Evolutionary conservation across 257 asterid species (phyloP), one percentile per base, ranked within the genome.

Genomic region (Agastache rugosa): DNA sequence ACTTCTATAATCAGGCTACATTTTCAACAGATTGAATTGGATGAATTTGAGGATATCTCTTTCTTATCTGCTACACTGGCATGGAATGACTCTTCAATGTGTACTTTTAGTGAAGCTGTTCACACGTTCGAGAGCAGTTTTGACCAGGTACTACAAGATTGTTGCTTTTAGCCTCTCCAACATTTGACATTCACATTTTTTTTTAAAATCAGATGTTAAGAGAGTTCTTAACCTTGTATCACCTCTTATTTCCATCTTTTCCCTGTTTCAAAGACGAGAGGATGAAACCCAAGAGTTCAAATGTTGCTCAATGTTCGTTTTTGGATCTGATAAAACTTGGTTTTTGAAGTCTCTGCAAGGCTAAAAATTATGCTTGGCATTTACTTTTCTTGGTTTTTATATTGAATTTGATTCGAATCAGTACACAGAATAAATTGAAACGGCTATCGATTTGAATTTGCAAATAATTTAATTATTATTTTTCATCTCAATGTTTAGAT

Each of bases 11-110:
- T 63, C 11, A 64, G 61, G 64, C 50, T 65, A n/a, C 53, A 17
- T 58, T 84, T 71, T 74, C 54, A 70, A 78, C 91, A 92, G 97
- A 85, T 93, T 81, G 96, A 88, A 86, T 77, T 93, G 75, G 89
- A 81, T 72, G 98, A 93, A 79, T 85, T 80, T 60, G 90, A 85
- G 73, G 93, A 83, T 78, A 85, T 89, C 54, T 77, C 96, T 56
- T 69, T 86, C 79, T 80, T 93, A 75, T 50, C 64, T 39, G 87
- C 90, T 42, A 91, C 91, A 67, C 71, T 93, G 74, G 96, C 97
- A 65, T 91, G 97, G 98, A 84, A 84, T 77, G 88, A 84, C 78
- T 77, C 87, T 59, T 85, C 86, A 29, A 63, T 87, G 41, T 75
- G 89, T 78, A 91, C 84, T 22, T 84, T 87, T 27, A 74, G 77